These are phyloP conservation scores for Proliferodiscus dingleyae DNA, from an alignment of 2,329 filamentous ascomycete genomes.

Conservation along the genomic window DNA sequence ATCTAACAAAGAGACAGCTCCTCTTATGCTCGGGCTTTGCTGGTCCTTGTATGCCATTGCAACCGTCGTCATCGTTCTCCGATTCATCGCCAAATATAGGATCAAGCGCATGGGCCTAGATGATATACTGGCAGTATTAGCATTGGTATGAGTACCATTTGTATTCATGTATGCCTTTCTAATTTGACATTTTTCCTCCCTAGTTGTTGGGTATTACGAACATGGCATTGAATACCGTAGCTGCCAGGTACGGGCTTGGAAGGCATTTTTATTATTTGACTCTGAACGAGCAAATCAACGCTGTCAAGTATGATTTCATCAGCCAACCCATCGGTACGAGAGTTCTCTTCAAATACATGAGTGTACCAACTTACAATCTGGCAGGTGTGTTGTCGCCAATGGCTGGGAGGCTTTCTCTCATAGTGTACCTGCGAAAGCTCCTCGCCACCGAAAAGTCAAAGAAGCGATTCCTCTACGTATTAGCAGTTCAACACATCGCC, in stretches of 20 bases:
- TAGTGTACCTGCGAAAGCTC: constrained; percentile 15
- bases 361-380: background rate
- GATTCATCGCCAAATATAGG: constrained; percentile 7
- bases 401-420: constrained; percentile 14
- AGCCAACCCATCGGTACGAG: constrained; percentile 13
- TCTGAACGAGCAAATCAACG: constrained; percentile 5
- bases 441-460: constrained; percentile 10
- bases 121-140: constrained; percentile 9
- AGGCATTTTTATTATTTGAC: constrained; percentile 15
- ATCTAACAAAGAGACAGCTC: too few species aligned
- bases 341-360: background rate
- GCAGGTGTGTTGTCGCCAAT: constrained; percentile 17
- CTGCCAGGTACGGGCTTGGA: constrained; percentile 16
- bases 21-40: constrained; percentile 3
- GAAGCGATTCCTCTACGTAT: constrained; percentile 9
- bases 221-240: background rate
- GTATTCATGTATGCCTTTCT: background rate
- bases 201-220: background rate
- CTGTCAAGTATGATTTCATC: constrained; percentile 13
- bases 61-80: constrained; percentile 3
- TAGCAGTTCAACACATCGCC: constrained; percentile 4
- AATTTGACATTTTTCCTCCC: background rate
- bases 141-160: constrained; percentile 4
- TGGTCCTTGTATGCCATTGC: constrained; percentile 11
- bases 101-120: constrained; percentile 7